Evolutionary conservation across 2,329 filamentous ascomycete genomes (phyloP).

Genomic region (Xylariaceae sp.): DNA sequence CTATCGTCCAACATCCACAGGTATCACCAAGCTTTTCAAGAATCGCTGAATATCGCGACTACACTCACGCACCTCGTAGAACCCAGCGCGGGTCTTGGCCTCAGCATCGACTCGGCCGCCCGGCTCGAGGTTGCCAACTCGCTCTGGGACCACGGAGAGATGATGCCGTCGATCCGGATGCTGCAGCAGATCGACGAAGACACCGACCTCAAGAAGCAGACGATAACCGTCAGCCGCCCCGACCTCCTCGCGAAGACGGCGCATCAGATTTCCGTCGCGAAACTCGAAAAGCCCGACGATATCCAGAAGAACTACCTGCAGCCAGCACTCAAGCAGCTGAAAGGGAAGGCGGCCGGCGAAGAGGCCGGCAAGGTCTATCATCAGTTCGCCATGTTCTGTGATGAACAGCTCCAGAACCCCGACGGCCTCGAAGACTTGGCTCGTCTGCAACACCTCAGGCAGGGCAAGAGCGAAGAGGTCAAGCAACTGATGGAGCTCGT

Average conservation of each 20-base stretch:
- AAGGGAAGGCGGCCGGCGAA: conserved; percentile 57
- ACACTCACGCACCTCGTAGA: conserved; percentile 72
- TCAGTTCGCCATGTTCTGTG: conserved; percentile 92
- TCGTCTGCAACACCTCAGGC: conserved; percentile 70
- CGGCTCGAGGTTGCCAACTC: conserved; percentile 82
- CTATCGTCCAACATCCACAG: conserved; percentile 70
- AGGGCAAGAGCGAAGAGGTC: conserved; percentile 78
- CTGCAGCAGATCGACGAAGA: conserved; percentile 66
- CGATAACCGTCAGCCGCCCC: conserved; percentile 65
- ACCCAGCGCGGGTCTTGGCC: conserved; percentile 62
- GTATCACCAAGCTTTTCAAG: conserved; percentile 75
- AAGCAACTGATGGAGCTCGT: conserved; percentile 61
- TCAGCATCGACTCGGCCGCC: conserved; percentile 71
- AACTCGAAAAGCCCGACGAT: conserved; percentile 82
- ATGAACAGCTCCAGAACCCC: conserved; percentile 83
- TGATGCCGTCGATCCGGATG: conserved; percentile 81
- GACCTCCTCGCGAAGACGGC: conserved; percentile 83
- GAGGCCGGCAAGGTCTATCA: conserved; percentile 88
- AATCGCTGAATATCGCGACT: conserved; percentile 80
- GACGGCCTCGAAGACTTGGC: conserved; percentile 80
- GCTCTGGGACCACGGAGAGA: conserved; percentile 91
- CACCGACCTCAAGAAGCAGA: conserved; percentile 59
- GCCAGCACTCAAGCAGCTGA: conserved; percentile 77
- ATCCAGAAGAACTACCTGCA: conserved; percentile 84
- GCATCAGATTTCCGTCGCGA: conserved; percentile 81